Conservation (phyloP, 176 grass and related monocot genomes). For the Triticum aestivum region IWGSC_CS_RefSeq_v2.1 NC_057810.1:25022763-25023262, state of each 20-base stretch:
- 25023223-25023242: constrained; percentile 77
- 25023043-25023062: constrained; percentile 58
- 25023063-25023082: background rate
- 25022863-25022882: constrained; percentile 40
- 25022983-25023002: too few relatives aligned
- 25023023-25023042: constrained; percentile 78
- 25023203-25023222: constrained; percentile 81
- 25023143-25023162: constrained; percentile 58
- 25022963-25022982: too few relatives aligned
- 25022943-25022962: background rate
- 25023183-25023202: constrained; percentile 65
- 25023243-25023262: constrained; percentile 71
- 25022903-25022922: constrained; percentile 3
- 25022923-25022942: background rate
- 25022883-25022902: too few relatives aligned
- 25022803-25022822: background rate
- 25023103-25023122: constrained; percentile 69
- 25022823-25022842: background rate
- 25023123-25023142: constrained; percentile 67
- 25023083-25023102: constrained; percentile 35
- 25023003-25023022: constrained; percentile 51
- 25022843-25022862: constrained; percentile 7
- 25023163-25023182: constrained; percentile 71
- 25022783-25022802: too few relatives aligned
- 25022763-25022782: too few relatives aligned